Conservation (phyloP, 805 yeast species). For the Nakazawaea holstii region DNA sequence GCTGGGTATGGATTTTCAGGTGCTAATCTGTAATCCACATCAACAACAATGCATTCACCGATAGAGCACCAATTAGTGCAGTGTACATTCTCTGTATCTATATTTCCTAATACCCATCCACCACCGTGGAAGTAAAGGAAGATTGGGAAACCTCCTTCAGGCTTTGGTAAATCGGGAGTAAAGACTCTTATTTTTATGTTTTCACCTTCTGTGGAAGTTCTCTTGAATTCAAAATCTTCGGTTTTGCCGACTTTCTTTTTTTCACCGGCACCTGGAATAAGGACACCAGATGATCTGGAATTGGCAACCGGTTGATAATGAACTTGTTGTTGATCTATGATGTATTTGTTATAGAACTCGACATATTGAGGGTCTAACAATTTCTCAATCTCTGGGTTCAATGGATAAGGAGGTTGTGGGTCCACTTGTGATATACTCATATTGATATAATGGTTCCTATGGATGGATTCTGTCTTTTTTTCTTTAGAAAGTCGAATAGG, state of each 20-base stretch:
- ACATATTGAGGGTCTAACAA: conserved; percentile 32
- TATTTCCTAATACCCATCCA: conserved; percentile 37
- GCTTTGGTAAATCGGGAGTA: conserved; percentile 29
- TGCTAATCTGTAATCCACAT: conserved; percentile 45
- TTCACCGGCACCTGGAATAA: conserved; percentile 32
- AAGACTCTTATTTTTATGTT: conserved; percentile 28
- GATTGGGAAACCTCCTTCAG: conserved; percentile 32
- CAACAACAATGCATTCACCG: conserved; percentile 33
- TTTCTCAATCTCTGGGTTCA: conserved; percentile 12
- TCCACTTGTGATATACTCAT: background rate
- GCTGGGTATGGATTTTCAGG: conserved; percentile 48
- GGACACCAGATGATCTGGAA: conserved; percentile 8
- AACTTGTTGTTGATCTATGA: conserved; percentile 18
- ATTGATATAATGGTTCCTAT: background rate
- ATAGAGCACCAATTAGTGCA: conserved; percentile 34
- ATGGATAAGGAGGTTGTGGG: conserved; percentile 12
- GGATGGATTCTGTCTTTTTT: background rate
- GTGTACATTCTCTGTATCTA: conserved; percentile 35
- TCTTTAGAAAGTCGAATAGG: too few species aligned
- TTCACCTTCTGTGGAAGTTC: conserved; percentile 24
- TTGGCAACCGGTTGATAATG: conserved; percentile 14
- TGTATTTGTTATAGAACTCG: conserved; percentile 26
- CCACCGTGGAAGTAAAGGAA: conserved; percentile 39
- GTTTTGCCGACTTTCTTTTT: conserved; percentile 22
- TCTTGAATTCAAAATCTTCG: conserved; percentile 27